Evolutionary conservation across 2,329 filamentous ascomycete genomes (phyloP).

Genomic region (Phaeosphaeriaceae sp.): DNA sequence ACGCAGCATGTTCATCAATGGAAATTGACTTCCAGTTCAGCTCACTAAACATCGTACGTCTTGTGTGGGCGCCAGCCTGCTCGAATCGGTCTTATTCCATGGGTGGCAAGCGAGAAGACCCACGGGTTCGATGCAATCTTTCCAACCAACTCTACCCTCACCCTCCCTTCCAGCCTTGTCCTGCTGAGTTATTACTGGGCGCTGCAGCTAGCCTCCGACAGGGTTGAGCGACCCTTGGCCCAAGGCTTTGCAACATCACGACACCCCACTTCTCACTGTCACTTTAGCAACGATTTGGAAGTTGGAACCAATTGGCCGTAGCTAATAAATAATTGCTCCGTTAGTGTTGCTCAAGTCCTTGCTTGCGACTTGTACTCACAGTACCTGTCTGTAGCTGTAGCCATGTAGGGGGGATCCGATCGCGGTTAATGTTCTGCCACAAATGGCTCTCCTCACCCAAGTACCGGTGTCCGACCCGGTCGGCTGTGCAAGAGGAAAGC

Average conservation of each 20-base stretch:
- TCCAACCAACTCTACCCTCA: conserved; percentile 28
- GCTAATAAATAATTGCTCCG: no score
- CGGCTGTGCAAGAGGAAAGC: not conserved
- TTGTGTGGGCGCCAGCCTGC: conserved; percentile 14
- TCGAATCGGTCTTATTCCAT: conserved; percentile 40
- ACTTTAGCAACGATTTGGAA: no score
- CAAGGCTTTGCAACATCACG: not conserved
- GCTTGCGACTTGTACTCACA: no score
- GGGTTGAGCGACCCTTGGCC: not conserved
- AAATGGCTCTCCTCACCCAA: conserved; percentile 38
- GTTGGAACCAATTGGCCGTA: no score
- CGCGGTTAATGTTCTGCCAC: conserved; percentile 6
- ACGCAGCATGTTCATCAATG: not conserved
- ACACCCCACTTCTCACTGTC: not conserved
- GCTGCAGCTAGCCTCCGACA: not conserved
- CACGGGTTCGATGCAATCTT: conserved; percentile 21
- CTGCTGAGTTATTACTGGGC: conserved; percentile 8
- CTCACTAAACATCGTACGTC: not conserved
- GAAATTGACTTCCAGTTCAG: not conserved
- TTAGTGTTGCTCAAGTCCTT: no score
- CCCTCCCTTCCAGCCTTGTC: conserved; percentile 34
- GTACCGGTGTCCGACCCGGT: no score
- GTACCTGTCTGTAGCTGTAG: no score
- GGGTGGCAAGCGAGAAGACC: conserved; percentile 25
- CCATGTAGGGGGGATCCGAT: conserved; percentile 34